Base-by-base conservation (phyloP, 768 basidiomycete species). In the Kwoniella bestiolae region DNA sequence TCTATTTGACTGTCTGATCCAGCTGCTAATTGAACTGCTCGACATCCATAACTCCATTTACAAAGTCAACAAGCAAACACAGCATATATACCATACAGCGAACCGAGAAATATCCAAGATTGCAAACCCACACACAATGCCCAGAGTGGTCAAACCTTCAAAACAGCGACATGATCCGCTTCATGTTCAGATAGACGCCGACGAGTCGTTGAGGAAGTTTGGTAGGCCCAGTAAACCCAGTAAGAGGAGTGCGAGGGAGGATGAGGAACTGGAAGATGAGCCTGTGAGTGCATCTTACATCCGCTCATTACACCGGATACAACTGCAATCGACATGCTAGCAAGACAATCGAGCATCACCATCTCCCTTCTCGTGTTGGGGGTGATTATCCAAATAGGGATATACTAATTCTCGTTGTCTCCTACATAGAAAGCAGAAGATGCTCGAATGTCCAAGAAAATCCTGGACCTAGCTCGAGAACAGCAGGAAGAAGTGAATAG, bases 401-500 rank as follows among this genome's bases (percentile, higher is more conserved):
- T 38, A 23, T 4, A 29, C 41, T 41, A 25, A 57, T 25, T 8
- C 44, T 21, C 4, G 11, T 7, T 8, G 21, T 25, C 26, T 35
- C 6, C 16, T 8, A 3, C 29, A 0, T 52, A 75, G 78, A 56
- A 56, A 47, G 77, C 72, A 8, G 79, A 80, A 53, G 77, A 79
- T 59, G 79, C 80, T 18, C 60, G 75, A 81, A 90, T 89, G 5
- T 95, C 93, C 0, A 85, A 85, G 65, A 89, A 87, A 72, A 96
- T 99, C 53, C 90, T 99, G 70, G 90, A 94, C 79, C 87, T 99
- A 60, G 95, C 95, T 16, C 86, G 87, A 76, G 89, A 91, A 72
- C 95, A 99, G 81, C 94, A 97, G 82, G 89, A 92, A 78, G 94
- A 97, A 77, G 81, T 94, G 3, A 87, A 87, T 59, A 56, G 67